Evolutionary conservation across 805 yeast genomes (phyloP).

Genomic region (Wickerhamomyces chambardii): DNA sequence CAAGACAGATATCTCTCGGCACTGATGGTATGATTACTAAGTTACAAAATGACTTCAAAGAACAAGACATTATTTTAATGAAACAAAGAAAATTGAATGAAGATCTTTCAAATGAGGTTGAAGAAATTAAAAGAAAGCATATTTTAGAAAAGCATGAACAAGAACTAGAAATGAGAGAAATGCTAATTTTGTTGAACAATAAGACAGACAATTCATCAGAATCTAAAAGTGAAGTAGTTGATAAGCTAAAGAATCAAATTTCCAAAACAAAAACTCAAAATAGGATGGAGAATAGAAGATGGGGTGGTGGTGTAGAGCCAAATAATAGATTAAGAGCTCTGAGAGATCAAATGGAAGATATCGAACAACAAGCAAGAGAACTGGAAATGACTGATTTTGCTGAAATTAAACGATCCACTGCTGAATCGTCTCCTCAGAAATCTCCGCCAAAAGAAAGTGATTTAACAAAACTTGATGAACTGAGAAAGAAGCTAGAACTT

Average conservation of each 20-base stretch:
- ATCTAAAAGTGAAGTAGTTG: conserved; percentile 23
- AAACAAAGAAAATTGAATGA: conserved; percentile 55
- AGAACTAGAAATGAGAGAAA: conserved; percentile 69
- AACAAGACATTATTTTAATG: conserved; percentile 48
- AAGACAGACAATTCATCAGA: conserved; percentile 16
- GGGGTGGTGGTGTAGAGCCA: conserved; percentile 59
- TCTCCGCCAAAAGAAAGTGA: conserved; percentile 35
- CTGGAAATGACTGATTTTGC: conserved; percentile 81
- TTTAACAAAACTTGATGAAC: conserved; percentile 40
- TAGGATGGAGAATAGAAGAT: conserved; percentile 33
- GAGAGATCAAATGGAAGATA: conserved; percentile 76
- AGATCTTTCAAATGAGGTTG: conserved; percentile 50
- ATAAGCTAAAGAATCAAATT: conserved; percentile 29
- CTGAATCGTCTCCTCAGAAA: conserved; percentile 11
- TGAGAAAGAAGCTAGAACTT: conserved; percentile 49
- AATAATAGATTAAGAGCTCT: conserved; percentile 65
- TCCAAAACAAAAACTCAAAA: conserved; percentile 29
- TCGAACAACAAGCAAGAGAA: conserved; percentile 78
- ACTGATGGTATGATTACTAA: conserved; percentile 64
- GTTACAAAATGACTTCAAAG: conserved; percentile 51
- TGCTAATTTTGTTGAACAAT: conserved; percentile 49
- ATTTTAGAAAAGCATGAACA: conserved; percentile 64
- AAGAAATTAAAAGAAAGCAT: conserved; percentile 47
- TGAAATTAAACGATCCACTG: conserved; percentile 24
- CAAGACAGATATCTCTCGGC: conserved; percentile 61